Percentiles rank a stretch among this genome's conserved stretches.
Conservation (phyloP, 306 rosid species). For the Fragaria iinumae region DNA sequence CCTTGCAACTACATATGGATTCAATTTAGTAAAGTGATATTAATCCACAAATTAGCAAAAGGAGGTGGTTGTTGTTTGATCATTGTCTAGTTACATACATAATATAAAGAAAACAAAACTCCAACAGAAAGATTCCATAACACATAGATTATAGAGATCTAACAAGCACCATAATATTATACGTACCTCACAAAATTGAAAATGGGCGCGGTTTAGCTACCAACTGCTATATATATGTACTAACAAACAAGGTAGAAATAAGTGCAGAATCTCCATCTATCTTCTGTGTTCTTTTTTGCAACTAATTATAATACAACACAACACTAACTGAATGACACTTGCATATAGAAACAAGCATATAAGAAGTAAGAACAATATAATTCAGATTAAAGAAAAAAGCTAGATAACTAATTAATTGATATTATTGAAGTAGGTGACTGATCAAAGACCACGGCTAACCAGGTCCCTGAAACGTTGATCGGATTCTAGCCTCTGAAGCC, state of each 20-base stretch:
- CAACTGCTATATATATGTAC: not conserved
- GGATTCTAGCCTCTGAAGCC: constrained; percentile 79
- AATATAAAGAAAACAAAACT: not conserved
- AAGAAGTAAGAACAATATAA: not conserved
- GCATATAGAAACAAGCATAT: constrained; percentile 12
- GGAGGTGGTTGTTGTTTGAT: constrained; percentile 6
- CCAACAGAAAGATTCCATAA: constrained; percentile 1
- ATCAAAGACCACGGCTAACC: constrained; percentile 40
- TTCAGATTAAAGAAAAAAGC: not conserved
- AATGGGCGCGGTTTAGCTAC: not conserved
- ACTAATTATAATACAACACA: not conserved
- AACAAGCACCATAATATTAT: not conserved
- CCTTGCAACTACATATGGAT: not conserved
- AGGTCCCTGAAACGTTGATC: constrained; percentile 54
- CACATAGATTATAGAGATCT: not conserved
- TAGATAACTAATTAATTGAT: not conserved
- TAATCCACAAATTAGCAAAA: not conserved
- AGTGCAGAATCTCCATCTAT: not conserved
- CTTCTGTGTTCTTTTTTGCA: not conserved
- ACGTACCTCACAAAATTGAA: not conserved
- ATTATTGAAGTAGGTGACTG: not conserved
- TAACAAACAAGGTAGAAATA: not conserved
- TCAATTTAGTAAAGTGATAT: not conserved
- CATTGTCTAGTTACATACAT: not conserved
- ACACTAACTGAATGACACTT: constrained; percentile 4